Evolutionary conservation across 805 yeast genomes (phyloP), one percentile per base, ranked within the genome.

Genomic region (Wickerhamomyces mucosus): DNA sequence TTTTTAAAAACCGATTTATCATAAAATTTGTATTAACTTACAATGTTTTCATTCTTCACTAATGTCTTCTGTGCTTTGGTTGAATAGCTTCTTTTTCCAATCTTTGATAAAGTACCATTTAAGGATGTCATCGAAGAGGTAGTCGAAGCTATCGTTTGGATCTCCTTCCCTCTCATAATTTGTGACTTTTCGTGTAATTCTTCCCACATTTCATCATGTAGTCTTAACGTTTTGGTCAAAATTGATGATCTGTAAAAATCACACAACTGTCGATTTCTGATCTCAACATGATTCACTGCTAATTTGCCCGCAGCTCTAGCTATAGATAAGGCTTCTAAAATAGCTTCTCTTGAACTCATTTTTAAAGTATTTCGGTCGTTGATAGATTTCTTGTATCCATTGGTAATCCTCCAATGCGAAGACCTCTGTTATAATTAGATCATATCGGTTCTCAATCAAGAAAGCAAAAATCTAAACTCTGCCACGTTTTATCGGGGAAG

Each of bases 151-250:
- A 22, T 34, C 3, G 37, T 15, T 3, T 28, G 31, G 4, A 10
- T 10, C n/a, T 31, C 38, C 2, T 10, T 4, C 4, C 16, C 15
- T 32, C 45, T 40, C 10, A 38, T 12, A 14, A 37, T 35, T 4
- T 20, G 21, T 3, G 42, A 33, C 14, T 18, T 36, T 12, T 19
- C 15, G 4, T 34, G 28, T 13, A 45, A 35, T 13, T 43, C 48
- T 2, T 26, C 31, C 27, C 26, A 45, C 50, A 45, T 49, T 29
- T 48, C 51, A 32, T 49, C 47, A 29, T 49, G 41, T 8, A 41
- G 39, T 26, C 54, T 29, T 11, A 42, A 31, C 7, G 39, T 31
- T 29, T 42, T 48, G 2, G 49, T 45, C 18, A 49, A 32, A 3
- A 36, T 13, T 1, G 54, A 49, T 2, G 46, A 37, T 15, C 28